phyloP scores from a whole-genome alignment of 352 stramenopile genomes.

The Saprolegnia diclina region DNA sequence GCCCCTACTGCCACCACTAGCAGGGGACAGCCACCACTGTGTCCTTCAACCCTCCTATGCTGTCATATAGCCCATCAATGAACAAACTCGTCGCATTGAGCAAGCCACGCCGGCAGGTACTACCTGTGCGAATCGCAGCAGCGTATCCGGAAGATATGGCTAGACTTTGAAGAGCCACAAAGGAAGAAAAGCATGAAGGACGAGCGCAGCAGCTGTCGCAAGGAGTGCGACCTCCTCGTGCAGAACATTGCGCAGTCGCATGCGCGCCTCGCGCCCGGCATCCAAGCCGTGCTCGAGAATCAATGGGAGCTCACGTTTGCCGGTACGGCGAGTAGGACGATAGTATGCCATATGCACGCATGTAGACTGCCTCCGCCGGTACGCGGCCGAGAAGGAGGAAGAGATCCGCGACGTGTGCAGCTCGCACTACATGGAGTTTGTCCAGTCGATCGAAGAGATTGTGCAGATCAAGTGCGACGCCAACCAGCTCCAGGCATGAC shows the following conservation, averaged over 20 bases:
- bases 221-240: slow-evolving; percentile 64
- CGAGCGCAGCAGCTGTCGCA: slow-evolving; percentile 16
- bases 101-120: not conserved
- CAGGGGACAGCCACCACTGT: too few species aligned
- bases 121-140: not conserved
- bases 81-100: too few species aligned
- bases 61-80: too few species aligned
- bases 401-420: slow-evolving; percentile 74
- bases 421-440: slow-evolving; percentile 73
- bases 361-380: slow-evolving; percentile 39
- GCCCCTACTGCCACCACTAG: too few species aligned
- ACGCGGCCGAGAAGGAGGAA: slow-evolving; percentile 53
- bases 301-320: slow-evolving; percentile 74
- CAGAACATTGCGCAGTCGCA: slow-evolving; percentile 80
- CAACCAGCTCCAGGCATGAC: slow-evolving; percentile 49
- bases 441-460: slow-evolving; percentile 78
- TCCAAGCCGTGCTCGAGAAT: slow-evolving; percentile 74
- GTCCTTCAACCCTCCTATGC: too few species aligned
- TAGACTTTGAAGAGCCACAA: not conserved
- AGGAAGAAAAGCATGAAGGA: slow-evolving; percentile 19
- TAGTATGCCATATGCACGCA: not conserved
- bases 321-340: slow-evolving; percentile 28
- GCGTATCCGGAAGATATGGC: not conserved
- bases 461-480: slow-evolving; percentile 75
- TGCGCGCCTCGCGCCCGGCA: slow-evolving; percentile 55